Evolutionary conservation across 768 basidiomycete species (phyloP), one percentile per base, ranked within the genome.

Genomic region (Paxillus involutus): DNA sequence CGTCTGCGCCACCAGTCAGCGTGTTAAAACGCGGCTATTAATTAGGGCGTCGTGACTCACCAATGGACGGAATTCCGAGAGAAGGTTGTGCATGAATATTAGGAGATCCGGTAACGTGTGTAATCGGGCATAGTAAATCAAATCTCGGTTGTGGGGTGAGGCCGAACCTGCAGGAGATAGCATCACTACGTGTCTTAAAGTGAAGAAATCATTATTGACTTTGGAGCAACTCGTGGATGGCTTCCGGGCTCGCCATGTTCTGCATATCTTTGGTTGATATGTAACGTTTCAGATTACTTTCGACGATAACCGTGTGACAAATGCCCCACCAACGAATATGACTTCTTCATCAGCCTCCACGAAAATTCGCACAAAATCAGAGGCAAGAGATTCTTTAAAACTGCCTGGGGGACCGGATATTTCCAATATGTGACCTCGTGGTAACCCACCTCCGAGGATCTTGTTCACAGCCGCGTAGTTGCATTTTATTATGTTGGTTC

Each of bases 341-440:
- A 85, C 77, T n/a, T 78, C 76, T 44, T 82, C 75, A 0, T 73
- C 73, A 4, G 71, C 66, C 53, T 80, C 70, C 3, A 80, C 69
- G 51, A 85, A 82, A 3, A 70, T 75, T 33, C 70, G 65, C 13
- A 78, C 75, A 43, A 88, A 76, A 47, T 77, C 75, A 13, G 78
- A 67, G 9, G 80, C 80, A 8, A 89, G 58, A 12, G 61, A 63
- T 53, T 86, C 85, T 58, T 88, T 91, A 10, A 81, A 79, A 37
- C 80, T 78, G 45, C 89, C 89, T 0, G 89, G 89, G 43, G 88
- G 86, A 0, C 89, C 89, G 30, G 87, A 87, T 59, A 91, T 72
- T 70, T 91, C 89, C 17, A 91, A 74, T 56, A 89, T 75, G 57
- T 80, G 75, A 8, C 86, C 85, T 52, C 75, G 76, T 50, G 73